Base-by-base conservation (phyloP, 2,329 filamentous ascomycete genomes). In the Neodidymelliopsis sp. region DNA sequence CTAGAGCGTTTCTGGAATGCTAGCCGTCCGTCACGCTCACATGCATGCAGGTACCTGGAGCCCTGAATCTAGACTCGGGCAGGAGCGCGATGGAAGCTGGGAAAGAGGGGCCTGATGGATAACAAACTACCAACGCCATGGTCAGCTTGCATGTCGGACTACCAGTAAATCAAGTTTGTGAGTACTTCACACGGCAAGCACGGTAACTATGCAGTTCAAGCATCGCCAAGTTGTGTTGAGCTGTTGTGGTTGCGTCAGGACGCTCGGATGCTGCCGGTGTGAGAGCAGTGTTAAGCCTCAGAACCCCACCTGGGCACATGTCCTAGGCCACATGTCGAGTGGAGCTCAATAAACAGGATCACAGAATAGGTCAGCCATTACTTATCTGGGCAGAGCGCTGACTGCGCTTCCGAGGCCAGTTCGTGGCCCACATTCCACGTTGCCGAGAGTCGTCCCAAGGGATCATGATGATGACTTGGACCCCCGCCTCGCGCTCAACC, bases 341-440 rank as follows among this genome's bases (percentile, higher is more conserved):
- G 46, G 46, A 34, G 15, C 16, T 45, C 46, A 35, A 49, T 43
- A 49, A 37, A 38, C 16, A 13, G 8, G 27, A 13, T 11, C 31
- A 38, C 33, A 13, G 11, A 45, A 45, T 27, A 11, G 35, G 47
- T 34, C 47, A 44, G 40, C 28, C 29, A 35, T 40, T 34, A 23
- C 35, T 40, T 16, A 22, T 50, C 42, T 28, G 22, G 35, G 47
- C 36, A 42, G 34, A 33, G 37, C 31, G 37, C 47, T 50, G 40
- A 49, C 33, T 42, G 45, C 45, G 23, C 36, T 18, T 31, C 45
- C 45, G 45, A 49, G 45, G 45, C 45, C 31, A 31, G 30, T 33
- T 40, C 24, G 38, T 31, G 33, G 46, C 39, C 46, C 46, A 44
- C 40, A 40, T 50, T 50, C 47, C 40, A 35, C 24, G 46, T 39